phyloP scores from a whole-genome alignment of 1,284 basidiomycete genomes.

The Paramarasmius palmivorus region DNA sequence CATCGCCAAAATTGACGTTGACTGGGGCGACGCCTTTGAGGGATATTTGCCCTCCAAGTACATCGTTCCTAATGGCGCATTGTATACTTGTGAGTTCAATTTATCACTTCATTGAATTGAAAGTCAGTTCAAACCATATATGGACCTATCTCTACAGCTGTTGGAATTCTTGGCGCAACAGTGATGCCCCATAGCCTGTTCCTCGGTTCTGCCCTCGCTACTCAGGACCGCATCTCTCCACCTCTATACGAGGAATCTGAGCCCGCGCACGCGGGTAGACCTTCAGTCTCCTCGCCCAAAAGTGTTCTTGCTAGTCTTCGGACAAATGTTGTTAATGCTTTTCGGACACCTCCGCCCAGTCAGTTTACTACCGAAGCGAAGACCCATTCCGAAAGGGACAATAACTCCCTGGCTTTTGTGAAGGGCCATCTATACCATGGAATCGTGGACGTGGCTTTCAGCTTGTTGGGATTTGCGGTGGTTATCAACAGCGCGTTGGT shows the following conservation, averaged over 20 bases:
- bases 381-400: conserved; percentile 58
- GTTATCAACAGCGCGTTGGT: conserved; percentile 82
- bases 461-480: conserved; percentile 81
- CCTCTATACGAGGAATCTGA: too few relatives aligned
- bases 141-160: conserved; percentile 4
- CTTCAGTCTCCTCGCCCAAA: too few relatives aligned
- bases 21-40: too few relatives aligned
- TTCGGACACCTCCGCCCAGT: conserved; percentile 24
- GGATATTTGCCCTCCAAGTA: too few relatives aligned
- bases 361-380: conserved; percentile 22
- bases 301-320: too few relatives aligned
- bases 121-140: too few relatives aligned
- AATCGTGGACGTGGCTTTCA: conserved; percentile 64
- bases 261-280: too few relatives aligned
- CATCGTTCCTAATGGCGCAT: too few relatives aligned
- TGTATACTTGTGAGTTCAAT: conserved; percentile 14
- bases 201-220: conserved; percentile 17
- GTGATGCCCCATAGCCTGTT: conserved; percentile 19
- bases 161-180: conserved; percentile 17
- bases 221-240: conserved; percentile 9
- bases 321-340: not conserved
- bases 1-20: too few relatives aligned
- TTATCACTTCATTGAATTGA: not conserved
- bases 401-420: conserved; percentile 70
- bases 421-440: conserved; percentile 79